Evolutionary conservation across 2,329 filamentous ascomycete genomes (phyloP).

Genomic region (Penicillium sp.): DNA sequence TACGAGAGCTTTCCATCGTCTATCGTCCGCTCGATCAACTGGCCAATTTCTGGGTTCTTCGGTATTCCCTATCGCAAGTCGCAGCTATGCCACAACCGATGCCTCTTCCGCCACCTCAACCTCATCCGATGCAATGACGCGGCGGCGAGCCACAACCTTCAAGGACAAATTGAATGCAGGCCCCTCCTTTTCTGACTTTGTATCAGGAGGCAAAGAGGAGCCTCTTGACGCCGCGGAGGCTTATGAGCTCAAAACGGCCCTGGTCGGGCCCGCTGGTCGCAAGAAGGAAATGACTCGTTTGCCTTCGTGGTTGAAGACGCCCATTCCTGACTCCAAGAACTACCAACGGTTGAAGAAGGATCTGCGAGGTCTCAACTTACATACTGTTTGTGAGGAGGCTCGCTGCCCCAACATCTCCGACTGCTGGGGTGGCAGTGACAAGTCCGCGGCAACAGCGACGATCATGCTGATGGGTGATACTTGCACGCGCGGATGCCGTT

Average conservation of each 20-base stretch:
- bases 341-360: constrained; percentile 95
- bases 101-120: constrained; percentile 29
- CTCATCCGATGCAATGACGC: constrained; percentile 44
- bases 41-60: constrained; percentile 12
- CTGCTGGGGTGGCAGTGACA: constrained; percentile 90
- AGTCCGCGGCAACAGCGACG: constrained; percentile 86
- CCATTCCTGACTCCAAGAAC: constrained; percentile 78
- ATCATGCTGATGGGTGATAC: constrained; percentile 99
- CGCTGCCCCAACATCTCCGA: constrained; percentile 96
- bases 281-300: constrained; percentile 67
- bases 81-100: constrained; percentile 38
- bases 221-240: constrained; percentile 46
- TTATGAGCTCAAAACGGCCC: constrained; percentile 56
- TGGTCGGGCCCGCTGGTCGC: constrained; percentile 55
- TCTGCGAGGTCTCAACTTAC: constrained; percentile 77
- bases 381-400: constrained; percentile 97
- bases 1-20: constrained; percentile 26
- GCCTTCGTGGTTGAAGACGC: constrained; percentile 92
- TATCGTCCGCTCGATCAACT: constrained; percentile 25
- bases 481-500: constrained; percentile 90
- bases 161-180: constrained; percentile 59
- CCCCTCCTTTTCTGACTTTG: constrained; percentile 60
- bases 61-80: constrained; percentile 17
- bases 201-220: constrained; percentile 43
- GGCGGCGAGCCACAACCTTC: constrained; percentile 53